A percentile compares a stretch with the other conserved stretches of the same genome.
These are phyloP conservation scores for Artemisia princeps DNA, from an alignment of 140 eudicot genomes.

Conservation along the genomic window DNA sequence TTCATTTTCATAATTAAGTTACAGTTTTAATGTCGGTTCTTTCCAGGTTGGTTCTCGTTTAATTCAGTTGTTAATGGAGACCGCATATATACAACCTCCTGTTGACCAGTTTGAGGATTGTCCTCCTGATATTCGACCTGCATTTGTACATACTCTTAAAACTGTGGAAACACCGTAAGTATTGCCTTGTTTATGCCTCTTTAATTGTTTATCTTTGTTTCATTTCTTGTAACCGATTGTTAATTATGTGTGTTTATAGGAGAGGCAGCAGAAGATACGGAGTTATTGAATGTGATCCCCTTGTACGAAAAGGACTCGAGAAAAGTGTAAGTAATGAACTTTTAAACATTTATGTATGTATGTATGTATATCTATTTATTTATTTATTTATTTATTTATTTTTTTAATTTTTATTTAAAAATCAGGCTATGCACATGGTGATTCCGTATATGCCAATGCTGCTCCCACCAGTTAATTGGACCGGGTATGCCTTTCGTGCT, in stretches of 20 bases:
- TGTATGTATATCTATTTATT: too few relatives aligned
- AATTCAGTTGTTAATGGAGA: slow-evolving; percentile 72
- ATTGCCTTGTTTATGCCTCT: slow-evolving; percentile 17
- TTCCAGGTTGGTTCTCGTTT: slow-evolving; percentile 79
- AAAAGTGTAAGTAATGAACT: slow-evolving; percentile 56
- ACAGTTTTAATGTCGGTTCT: slow-evolving; percentile 1
- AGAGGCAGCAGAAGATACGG: slow-evolving; percentile 74
- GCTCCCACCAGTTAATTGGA: slow-evolving; percentile 84
- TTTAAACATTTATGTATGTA: background rate
- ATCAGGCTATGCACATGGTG: slow-evolving; percentile 97
- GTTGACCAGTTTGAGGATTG: slow-evolving; percentile 65
- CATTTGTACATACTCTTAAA: slow-evolving; percentile 70
- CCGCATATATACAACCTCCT: slow-evolving; percentile 91
- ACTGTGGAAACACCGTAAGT: slow-evolving; percentile 72
- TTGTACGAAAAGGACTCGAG: slow-evolving; percentile 80
- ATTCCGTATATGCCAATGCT: slow-evolving; percentile 98
- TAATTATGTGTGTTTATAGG: slow-evolving; percentile 33
- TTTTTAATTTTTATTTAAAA: slow-evolving; percentile 18
- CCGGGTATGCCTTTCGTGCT: slow-evolving; percentile 51
- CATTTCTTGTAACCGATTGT: slow-evolving; percentile 1
- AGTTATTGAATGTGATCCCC: slow-evolving; percentile 85
- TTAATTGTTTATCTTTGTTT: background rate
- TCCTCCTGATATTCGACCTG: slow-evolving; percentile 91
- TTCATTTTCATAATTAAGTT: slow-evolving; percentile 10
- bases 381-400: too few relatives aligned